Evolutionary conservation across 2,329 filamentous ascomycete species (phyloP).

Genomic region (Neonectria hederae): DNA sequence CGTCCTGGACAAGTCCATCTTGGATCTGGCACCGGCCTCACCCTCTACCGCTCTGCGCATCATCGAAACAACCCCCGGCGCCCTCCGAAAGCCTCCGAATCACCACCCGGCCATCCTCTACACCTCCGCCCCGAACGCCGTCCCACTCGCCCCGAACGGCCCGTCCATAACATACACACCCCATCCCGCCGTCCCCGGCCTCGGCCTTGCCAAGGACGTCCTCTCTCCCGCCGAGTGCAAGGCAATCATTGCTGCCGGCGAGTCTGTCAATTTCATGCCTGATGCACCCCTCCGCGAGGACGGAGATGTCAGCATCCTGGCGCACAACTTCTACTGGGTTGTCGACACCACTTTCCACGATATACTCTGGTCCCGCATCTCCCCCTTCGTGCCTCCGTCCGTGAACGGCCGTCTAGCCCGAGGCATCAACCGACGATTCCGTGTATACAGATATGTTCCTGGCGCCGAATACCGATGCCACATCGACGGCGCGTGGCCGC

Average conservation of each 20-base stretch:
- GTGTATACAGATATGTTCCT: conserved; percentile 77
- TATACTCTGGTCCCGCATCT: conserved; percentile 69
- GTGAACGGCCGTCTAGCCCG: conserved; percentile 66
- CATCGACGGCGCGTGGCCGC: conserved; percentile 78
- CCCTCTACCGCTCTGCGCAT: conserved; percentile 59
- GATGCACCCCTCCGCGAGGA: conserved; percentile 74
- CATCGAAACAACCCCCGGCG: conserved; percentile 69
- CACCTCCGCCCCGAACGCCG: conserved; percentile 65
- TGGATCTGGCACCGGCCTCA: conserved; percentile 50
- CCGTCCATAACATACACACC: conserved; percentile 63
- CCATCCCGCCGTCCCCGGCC: conserved; percentile 70
- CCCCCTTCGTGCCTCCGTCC: conserved; percentile 63
- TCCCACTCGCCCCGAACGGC: conserved; percentile 57
- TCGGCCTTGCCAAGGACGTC: conserved; percentile 68
- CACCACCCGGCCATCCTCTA: conserved; percentile 73
- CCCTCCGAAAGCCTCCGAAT: conserved; percentile 72
- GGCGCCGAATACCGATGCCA: conserved; percentile 77
- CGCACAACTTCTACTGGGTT: conserved; percentile 80
- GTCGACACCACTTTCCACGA: conserved; percentile 71
- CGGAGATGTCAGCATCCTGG: conserved; percentile 70
- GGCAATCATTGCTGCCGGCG: conserved; percentile 72
- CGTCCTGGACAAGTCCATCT: conserved; percentile 67
- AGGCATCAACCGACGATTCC: conserved; percentile 74
- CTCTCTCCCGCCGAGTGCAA: conserved; percentile 70
- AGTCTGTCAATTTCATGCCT: conserved; percentile 71